Evolutionary conservation across 129 eudicot species (phyloP).

Genomic region (Cynara cardunculus): DNA sequence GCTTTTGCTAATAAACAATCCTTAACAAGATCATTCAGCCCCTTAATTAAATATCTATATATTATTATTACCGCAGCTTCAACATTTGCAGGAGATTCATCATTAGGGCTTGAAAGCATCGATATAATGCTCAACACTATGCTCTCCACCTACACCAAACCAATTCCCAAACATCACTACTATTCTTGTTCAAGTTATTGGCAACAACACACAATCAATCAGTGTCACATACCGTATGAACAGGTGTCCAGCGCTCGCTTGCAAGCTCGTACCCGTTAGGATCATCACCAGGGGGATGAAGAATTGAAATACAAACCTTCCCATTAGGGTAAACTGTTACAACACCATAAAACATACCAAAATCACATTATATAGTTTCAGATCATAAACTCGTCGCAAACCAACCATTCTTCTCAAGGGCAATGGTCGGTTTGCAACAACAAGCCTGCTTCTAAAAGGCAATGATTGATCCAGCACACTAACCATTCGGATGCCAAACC

Average conservation of each 20-base stretch:
- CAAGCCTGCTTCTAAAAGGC: not conserved
- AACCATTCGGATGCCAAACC: constrained; percentile 75
- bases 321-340: constrained; percentile 61
- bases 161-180: not conserved
- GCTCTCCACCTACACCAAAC: constrained; percentile 48
- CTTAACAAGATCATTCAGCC: not conserved
- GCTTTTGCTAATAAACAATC: no score
- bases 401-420: not conserved
- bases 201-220: no score
- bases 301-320: constrained; percentile 61
- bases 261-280: constrained; percentile 65
- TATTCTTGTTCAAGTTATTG: not conserved
- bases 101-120: constrained; percentile 68
- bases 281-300: constrained; percentile 67
- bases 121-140: constrained; percentile 57
- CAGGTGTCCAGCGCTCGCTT: constrained; percentile 67
- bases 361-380: not conserved
- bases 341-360: not conserved
- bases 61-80: constrained; percentile 58
- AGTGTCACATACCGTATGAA: constrained; percentile 48
- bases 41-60: no score
- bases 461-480: constrained; percentile 7
- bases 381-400: not conserved
- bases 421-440: not conserved
- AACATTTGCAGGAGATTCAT: constrained; percentile 66